Conservation (phyloP, 2,329 filamentous ascomycete species). For the Gyromitra esculenta region DNA sequence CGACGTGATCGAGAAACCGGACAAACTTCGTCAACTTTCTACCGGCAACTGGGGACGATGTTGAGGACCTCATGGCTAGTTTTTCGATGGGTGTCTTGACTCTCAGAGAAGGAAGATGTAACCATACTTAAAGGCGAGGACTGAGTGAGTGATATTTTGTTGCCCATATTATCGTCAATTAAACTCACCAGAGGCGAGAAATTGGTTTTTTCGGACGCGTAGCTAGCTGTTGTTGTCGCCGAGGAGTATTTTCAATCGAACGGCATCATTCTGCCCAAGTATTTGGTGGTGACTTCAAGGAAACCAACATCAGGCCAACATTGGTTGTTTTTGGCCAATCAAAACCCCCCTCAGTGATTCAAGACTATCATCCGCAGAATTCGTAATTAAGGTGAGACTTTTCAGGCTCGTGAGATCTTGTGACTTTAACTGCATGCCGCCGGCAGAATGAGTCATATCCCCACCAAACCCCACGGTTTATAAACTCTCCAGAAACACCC, state of each 20-base stretch:
- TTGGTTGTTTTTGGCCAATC: neutral
- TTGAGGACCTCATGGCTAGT: slow-evolving; percentile 23
- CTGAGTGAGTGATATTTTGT: slow-evolving; percentile 16
- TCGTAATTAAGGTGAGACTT: neutral
- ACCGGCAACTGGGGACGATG: neutral
- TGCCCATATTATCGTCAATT: neutral
- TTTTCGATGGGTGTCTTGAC: slow-evolving; percentile 9
- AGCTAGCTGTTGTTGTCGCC: slow-evolving; percentile 25
- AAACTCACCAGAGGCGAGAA: neutral
- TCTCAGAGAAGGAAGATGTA: neutral
- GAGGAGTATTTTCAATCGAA: slow-evolving; percentile 29
- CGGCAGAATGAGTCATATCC: neutral
- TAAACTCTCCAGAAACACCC: neutral
- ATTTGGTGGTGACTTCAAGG: neutral
- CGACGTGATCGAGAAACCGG: slow-evolving; percentile 45
- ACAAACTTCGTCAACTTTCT: slow-evolving; percentile 43
- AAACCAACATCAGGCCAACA: neutral
- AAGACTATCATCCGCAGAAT: neutral
- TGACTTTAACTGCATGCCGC: neutral
- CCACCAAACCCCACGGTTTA: neutral
- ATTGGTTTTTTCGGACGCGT: slow-evolving; percentile 16
- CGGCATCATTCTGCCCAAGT: neutral
- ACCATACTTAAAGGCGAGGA: slow-evolving; percentile 6
- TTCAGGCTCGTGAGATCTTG: slow-evolving; percentile 7
- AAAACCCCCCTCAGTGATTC: neutral